These are phyloP conservation scores for Pseudopyricularia javanii DNA, from an alignment of 2,329 filamentous ascomycete genomes.

Conservation along the genomic window DNA sequence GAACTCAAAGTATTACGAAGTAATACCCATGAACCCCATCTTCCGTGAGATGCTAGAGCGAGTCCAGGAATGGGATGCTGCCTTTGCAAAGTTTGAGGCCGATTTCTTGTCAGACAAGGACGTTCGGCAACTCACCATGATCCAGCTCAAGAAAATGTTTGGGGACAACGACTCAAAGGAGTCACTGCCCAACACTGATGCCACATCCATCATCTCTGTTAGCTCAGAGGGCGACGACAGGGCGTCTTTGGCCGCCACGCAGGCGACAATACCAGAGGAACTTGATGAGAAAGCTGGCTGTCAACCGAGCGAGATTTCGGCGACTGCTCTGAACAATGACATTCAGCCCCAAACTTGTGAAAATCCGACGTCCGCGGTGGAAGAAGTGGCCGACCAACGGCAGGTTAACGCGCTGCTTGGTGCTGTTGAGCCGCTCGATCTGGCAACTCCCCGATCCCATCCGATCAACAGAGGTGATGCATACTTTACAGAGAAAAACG, in stretches of 20 bases:
- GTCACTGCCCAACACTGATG: conserved; percentile 58
- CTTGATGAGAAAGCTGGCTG: conserved; percentile 10
- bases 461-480: not conserved
- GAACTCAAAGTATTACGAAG: conserved; percentile 89
- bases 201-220: conserved; percentile 19
- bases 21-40: conserved; percentile 83
- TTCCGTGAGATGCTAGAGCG: conserved; percentile 86
- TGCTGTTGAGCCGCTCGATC: conserved; percentile 35
- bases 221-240: conserved; percentile 33
- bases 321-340: not conserved
- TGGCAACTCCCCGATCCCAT: conserved; percentile 21
- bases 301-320: conserved; percentile 5
- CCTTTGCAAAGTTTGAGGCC: conserved; percentile 80
- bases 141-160: conserved; percentile 92
- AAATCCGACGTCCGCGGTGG: not conserved
- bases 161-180: conserved; percentile 78
- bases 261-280: conserved; percentile 10
- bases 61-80: conserved; percentile 84
- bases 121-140: conserved; percentile 78
- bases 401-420: conserved; percentile 19
- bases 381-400: not conserved
- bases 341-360: not conserved
- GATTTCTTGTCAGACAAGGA: conserved; percentile 96
- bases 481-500: not conserved
- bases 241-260: conserved; percentile 24